Evolutionary conservation across 169 alveolate genomes (phyloP).

Genomic region (Neospora caninum): DNA sequence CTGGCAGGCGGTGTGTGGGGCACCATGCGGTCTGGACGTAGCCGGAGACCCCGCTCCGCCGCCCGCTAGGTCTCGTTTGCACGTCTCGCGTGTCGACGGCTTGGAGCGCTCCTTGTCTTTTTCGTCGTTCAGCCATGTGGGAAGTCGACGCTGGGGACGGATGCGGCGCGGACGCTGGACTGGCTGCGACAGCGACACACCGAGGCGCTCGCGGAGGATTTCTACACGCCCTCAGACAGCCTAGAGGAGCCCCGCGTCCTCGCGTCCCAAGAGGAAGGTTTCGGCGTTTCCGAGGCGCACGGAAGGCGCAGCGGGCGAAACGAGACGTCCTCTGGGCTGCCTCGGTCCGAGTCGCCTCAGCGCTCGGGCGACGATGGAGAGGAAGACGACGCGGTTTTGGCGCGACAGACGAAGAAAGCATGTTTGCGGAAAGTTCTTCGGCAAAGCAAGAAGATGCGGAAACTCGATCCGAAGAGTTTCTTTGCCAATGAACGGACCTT

Average conservation of each 20-base stretch:
- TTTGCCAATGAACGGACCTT: slow-evolving; percentile 84
- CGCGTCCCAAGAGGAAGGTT: too few species aligned
- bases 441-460: slow-evolving; percentile 51
- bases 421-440: not conserved
- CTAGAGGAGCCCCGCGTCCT: too few species aligned
- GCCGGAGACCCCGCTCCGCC: too few species aligned
- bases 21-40: too few species aligned
- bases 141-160: not conserved
- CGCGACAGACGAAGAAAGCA: not conserved
- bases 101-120: too few species aligned
- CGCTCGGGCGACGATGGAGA: not conserved
- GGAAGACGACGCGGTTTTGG: not conserved
- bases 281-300: too few species aligned
- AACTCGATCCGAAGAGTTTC: slow-evolving; percentile 81
- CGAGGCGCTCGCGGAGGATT: not conserved
- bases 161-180: slow-evolving; percentile 11
- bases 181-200: not conserved
- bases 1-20: too few species aligned
- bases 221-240: not conserved
- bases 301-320: too few species aligned
- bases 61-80: too few species aligned
- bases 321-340: too few species aligned
- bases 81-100: too few species aligned
- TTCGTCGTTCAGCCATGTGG: not conserved
- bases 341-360: too few species aligned